A percentile compares a stretch with the other conserved stretches of the same genome.
These are phyloP conservation scores for Hordeum marinum DNA, from an alignment of 176 grass and related monocot genomes.

Conservation along the genomic window DNA sequence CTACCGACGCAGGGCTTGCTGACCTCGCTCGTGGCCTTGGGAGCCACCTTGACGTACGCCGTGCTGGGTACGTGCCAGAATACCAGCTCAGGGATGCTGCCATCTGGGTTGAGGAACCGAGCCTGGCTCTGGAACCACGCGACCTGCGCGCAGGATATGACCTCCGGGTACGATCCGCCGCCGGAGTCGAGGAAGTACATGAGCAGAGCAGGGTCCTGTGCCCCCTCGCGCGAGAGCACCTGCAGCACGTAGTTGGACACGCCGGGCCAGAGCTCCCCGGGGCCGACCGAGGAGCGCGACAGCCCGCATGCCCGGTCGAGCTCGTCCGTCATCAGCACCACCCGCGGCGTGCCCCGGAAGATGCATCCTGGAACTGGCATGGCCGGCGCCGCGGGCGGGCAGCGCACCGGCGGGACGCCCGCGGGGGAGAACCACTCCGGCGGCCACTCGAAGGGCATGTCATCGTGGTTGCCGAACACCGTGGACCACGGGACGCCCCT, in stretches of 20 bases:
- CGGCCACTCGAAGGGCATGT: conserved; percentile 81
- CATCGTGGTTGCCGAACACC: conserved; percentile 92
- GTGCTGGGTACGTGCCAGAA: conserved; percentile 92
- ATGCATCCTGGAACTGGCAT: conserved; percentile 37
- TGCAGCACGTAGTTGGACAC: conserved; percentile 81
- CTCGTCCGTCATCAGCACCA: conserved; percentile 46
- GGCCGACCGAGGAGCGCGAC: conserved; percentile 53
- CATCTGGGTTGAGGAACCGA: conserved; percentile 55
- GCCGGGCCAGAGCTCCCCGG: conserved; percentile 55
- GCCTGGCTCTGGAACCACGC: conserved; percentile 52
- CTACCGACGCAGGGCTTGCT: conserved; percentile 62
- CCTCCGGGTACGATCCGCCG: conserved; percentile 70
- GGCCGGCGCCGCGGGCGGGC: conserved; percentile 22
- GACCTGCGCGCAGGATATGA: conserved; percentile 60
- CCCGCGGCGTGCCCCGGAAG: conserved; percentile 58
- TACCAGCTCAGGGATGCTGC: conserved; percentile 64
- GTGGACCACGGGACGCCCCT: conserved; percentile 64
- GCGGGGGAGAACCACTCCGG: conserved; percentile 78
- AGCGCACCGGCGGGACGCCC: conserved; percentile 58
- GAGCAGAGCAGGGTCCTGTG: conserved; percentile 40
- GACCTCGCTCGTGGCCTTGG: conserved; percentile 34
- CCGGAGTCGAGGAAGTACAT: conserved; percentile 89
- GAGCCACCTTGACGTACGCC: conserved; percentile 54
- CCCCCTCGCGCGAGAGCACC: conserved; percentile 35
- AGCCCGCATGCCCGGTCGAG: conserved; percentile 18